Base-by-base conservation (phyloP, 2,329 filamentous ascomycete genomes). In the Xylariales sp. region DNA sequence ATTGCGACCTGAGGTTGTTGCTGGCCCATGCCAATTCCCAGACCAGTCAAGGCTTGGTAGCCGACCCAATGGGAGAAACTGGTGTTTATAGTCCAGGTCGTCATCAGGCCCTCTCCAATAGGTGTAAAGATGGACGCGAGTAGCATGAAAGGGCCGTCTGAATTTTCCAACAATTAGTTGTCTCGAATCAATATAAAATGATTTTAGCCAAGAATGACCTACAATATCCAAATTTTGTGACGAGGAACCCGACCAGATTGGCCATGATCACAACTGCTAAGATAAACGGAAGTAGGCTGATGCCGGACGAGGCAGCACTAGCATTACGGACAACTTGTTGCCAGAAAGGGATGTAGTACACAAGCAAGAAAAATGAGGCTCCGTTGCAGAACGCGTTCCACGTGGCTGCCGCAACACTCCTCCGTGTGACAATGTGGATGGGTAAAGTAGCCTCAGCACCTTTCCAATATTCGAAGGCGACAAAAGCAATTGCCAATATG, bases 261-360 rank as follows among this genome's bases (percentile, higher is more conserved):
- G 23, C 8, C 23, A 25, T 25, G n/a, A 25, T 25, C 23, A 25
- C 23, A n/a, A 8, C n/a, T 25, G 8, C 23, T 25, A 70, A 53
- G 13, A 68, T 49, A 27, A 67, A 52, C 3, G 67, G 66, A 11
- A 71, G 56, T 7, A 66, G 46, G 16, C 60, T 55, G 33, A 70
- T 64, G 4, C 69, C 67, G 2, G 64, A 62, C 37, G 62, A 45
- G 3, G 64, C 59, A 7, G 68, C 63, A 2, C 57, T 59, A 5
- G 58, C 53, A 23, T 54, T 56, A 33, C 65, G 52, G 33, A 70
- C 62, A 8, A 63, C 65, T 41, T 73, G 70, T 49, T 72, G 74
- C 66, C 69, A 76, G 37, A 74, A 59, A 10, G 71, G 69, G 5
- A 75, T 55, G 48, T 63, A 72, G 50, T 68, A 69, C 5, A 63